Evolutionary conservation across 805 yeast species (phyloP), one percentile per base, ranked within the genome.

Genomic region (Wickerhamomyces strasburgensis): DNA sequence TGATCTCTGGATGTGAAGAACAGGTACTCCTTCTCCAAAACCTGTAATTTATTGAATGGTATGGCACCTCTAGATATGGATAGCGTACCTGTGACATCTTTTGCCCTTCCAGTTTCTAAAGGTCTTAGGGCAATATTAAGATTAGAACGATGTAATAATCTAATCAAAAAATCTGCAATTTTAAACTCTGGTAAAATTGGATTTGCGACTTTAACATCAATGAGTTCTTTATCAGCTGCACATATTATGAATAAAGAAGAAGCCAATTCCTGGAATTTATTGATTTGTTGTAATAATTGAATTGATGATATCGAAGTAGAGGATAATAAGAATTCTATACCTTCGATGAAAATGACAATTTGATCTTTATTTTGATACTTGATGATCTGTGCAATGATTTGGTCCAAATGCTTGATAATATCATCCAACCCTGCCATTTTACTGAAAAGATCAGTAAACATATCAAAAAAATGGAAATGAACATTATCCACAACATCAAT

Each of bases 41-140:
- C 67, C 3, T 47, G 46, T 0, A 51, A 30, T 0, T 40, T 23
- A 0, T 34, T 43, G 32, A 23, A 46, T 9, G 54, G 57, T 14
- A 46, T 23, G 5, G 47, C 32, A 0, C 95, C 95, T 34, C 61
- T 63, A 0, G 79, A 59, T 0, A 87, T 67, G 0, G 73, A 65
- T 28, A 87, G 52, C 4, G 80, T 67, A 2, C 96, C 96, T 0
- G 95, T 81, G 3, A 84, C 73, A 54, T 87, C 96, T 31, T 73
- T 75, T 0, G 96, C 95, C 48, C 86, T 68, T 0, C 95, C 95
- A 0, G 95, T 85, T 3, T 73, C 67, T 41, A 87, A 61, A 1
- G 95, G 88, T 48, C 74, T 72, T 25, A 86, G 52, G 15, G 70
- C 65, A n/a, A 86, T 46, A 27, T 76, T 65, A 29, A 77, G 42